These are phyloP conservation scores for Penicillium desertorum DNA, from an alignment of 495 filamentous ascomycete genomes.

Conservation along the genomic window DNA sequence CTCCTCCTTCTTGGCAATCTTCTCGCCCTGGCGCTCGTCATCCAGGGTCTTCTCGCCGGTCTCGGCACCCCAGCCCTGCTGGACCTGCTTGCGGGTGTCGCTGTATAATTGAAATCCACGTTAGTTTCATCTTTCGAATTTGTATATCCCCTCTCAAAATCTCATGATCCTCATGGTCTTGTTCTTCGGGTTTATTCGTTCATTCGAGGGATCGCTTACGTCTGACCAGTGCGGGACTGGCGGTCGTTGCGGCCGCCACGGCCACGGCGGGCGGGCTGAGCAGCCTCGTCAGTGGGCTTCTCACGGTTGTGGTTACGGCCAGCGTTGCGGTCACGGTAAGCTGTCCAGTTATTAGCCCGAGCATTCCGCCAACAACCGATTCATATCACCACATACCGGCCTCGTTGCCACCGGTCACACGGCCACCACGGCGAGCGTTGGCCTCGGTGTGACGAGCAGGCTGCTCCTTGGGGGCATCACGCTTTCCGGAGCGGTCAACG, in stretches of 20 bases:
- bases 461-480: conserved; percentile 73
- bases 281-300: conserved; percentile 74
- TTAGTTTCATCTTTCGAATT: conserved; percentile 12
- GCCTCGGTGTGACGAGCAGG: conserved; percentile 47
- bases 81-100: conserved; percentile 90
- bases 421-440: conserved; percentile 57
- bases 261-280: conserved; percentile 49
- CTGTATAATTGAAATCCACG: conserved; percentile 37
- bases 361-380: conserved; percentile 4
- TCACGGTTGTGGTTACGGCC: conserved; percentile 79
- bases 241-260: conserved; percentile 71
- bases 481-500: conserved; percentile 75
- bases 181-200: not conserved
- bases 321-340: conserved; percentile 87
- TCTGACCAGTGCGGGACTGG: conserved; percentile 70
- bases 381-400: conserved; percentile 61
- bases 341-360: conserved; percentile 43
- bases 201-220: conserved; percentile 51
- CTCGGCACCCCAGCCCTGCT: conserved; percentile 82
- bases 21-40: conserved; percentile 85
- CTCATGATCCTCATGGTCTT: not conserved
- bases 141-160: not conserved
- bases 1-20: conserved; percentile 79
- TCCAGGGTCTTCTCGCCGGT: conserved; percentile 77
- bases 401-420: conserved; percentile 69